Percentiles rank a stretch among this genome's conserved stretches.
Conservation (phyloP, 345 rosid species). For the Lepidium didymum region DNA sequence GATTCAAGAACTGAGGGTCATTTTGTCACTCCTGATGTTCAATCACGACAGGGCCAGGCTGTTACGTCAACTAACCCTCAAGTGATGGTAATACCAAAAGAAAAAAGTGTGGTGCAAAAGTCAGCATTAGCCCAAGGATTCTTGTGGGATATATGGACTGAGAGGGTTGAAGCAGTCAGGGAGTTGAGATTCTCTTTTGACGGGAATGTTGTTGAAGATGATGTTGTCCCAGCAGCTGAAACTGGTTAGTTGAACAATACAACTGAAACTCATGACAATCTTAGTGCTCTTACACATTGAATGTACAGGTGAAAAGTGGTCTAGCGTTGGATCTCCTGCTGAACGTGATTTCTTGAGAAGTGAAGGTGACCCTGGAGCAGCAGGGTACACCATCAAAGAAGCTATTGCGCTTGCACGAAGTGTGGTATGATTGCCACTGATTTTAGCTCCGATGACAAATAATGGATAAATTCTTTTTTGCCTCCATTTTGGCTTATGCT, state of each 20-base stretch:
- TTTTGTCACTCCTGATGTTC: constrained; percentile 25
- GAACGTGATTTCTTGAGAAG: constrained; percentile 79
- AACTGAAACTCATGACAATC: neutral
- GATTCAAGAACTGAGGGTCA: constrained; percentile 17
- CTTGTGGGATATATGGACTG: constrained; percentile 76
- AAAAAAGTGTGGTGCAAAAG: constrained; percentile 26
- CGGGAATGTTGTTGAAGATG: constrained; percentile 47
- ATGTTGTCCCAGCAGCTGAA: constrained; percentile 24
- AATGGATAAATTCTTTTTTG: neutral
- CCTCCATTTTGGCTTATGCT: neutral
- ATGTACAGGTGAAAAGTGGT: constrained; percentile 39
- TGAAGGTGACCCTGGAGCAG: constrained; percentile 91
- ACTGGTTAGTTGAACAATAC: constrained; percentile 37
- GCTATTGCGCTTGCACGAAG: constrained; percentile 74
- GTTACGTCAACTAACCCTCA: constrained; percentile 24
- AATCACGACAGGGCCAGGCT: constrained; percentile 24
- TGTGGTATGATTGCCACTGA: constrained; percentile 45
- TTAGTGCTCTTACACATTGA: constrained; percentile 13
- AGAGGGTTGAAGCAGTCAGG: constrained; percentile 77
- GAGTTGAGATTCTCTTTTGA: constrained; percentile 71
- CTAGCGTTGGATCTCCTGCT: constrained; percentile 37
- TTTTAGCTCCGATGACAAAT: constrained; percentile 1
- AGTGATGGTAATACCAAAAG: constrained; percentile 18
- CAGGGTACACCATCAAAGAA: constrained; percentile 84
- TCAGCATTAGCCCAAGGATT: constrained; percentile 20